A percentile compares a stretch with the other conserved stretches of the same genome.
Conservation (phyloP, 1,139 yeast species). For the Suhomyces maxii region DNA sequence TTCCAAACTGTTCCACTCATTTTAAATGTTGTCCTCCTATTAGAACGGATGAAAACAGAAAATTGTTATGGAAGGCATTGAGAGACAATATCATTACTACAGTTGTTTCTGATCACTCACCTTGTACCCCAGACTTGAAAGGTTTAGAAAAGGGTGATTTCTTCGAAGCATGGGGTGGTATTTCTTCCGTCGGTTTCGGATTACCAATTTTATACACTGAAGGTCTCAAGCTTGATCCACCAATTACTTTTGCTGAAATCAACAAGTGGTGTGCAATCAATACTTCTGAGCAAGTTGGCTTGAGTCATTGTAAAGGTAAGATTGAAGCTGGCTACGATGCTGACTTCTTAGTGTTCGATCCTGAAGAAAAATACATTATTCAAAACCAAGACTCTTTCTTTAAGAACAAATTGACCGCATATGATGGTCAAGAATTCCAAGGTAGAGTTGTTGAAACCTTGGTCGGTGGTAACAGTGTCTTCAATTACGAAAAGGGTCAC, state of each 20-base stretch:
- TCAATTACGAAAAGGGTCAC: slow-evolving; percentile 57
- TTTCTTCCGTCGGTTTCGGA: slow-evolving; percentile 89
- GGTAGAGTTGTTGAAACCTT: slow-evolving; percentile 81
- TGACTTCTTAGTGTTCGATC: slow-evolving; percentile 80
- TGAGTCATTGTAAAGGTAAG: slow-evolving; percentile 69
- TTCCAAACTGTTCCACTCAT: slow-evolving; percentile 74
- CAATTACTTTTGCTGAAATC: slow-evolving; percentile 60
- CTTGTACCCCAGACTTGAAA: slow-evolving; percentile 90
- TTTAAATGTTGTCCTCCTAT: slow-evolving; percentile 96
- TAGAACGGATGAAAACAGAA: slow-evolving; percentile 68
- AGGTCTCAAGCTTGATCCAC: slow-evolving; percentile 55
- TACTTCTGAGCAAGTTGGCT: slow-evolving; percentile 84
- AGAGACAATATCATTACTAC: slow-evolving; percentile 67
- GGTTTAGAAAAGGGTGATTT: slow-evolving; percentile 83
- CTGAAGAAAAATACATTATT: slow-evolving; percentile 54
- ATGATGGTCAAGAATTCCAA: slow-evolving; percentile 63
- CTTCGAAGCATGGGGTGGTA: slow-evolving; percentile 97
- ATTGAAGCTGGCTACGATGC: slow-evolving; percentile 79
- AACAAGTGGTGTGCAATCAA: slow-evolving; percentile 77
- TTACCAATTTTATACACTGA: slow-evolving; percentile 78
- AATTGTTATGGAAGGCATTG: slow-evolving; percentile 75
- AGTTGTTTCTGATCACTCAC: slow-evolving; percentile 93
- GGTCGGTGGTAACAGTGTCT: slow-evolving; percentile 71
- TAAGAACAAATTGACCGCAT: slow-evolving; percentile 87
- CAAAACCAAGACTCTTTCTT: slow-evolving; percentile 62